Conservation (phyloP, 2,329 filamentous ascomycete genomes). For the Stemphylium lycopersici region DNA sequence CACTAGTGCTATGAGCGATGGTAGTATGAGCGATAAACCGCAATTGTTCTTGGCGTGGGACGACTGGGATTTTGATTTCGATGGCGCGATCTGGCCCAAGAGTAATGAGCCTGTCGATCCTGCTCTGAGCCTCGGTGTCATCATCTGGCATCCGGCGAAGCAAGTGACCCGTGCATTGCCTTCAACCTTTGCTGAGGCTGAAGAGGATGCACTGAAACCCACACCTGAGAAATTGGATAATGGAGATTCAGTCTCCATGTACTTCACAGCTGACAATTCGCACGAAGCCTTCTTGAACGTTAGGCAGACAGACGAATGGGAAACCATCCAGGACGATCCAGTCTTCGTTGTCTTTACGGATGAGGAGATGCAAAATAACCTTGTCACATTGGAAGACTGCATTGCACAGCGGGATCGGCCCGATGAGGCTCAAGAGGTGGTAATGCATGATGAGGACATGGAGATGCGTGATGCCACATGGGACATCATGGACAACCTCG, state of each 20-base stretch:
- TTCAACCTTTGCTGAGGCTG: conserved; percentile 52
- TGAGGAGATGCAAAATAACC: conserved; percentile 44
- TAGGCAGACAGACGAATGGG: conserved; percentile 58
- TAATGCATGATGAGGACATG: conserved; percentile 35
- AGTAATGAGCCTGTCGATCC: conserved; percentile 54
- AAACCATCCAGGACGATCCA: conserved; percentile 56
- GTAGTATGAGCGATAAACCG: conserved; percentile 27
- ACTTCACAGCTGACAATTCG: conserved; percentile 53
- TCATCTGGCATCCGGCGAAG: conserved; percentile 54
- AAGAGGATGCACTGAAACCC: conserved; percentile 51
- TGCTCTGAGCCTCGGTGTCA: conserved; percentile 53
- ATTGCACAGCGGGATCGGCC: conserved; percentile 49
- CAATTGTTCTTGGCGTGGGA: conserved; percentile 46
- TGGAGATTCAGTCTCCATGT: conserved; percentile 57
- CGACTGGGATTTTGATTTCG: conserved; percentile 53
- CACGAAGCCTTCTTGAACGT: conserved; percentile 56
- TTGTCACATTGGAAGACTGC: conserved; percentile 54
- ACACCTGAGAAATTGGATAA: conserved; percentile 45
- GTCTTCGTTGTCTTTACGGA: conserved; percentile 56
- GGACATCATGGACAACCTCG: conserved; percentile 50
- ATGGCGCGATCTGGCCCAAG: conserved; percentile 53
- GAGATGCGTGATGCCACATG: conserved; percentile 44
- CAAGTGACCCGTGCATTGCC: conserved; percentile 53
- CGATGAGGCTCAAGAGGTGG: conserved; percentile 35
- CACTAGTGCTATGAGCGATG: conserved; percentile 25